A percentile compares a stretch with the other conserved stretches of the same genome.
Conservation (phyloP, 257 asterid species). For the Petunia secreta region DNA sequence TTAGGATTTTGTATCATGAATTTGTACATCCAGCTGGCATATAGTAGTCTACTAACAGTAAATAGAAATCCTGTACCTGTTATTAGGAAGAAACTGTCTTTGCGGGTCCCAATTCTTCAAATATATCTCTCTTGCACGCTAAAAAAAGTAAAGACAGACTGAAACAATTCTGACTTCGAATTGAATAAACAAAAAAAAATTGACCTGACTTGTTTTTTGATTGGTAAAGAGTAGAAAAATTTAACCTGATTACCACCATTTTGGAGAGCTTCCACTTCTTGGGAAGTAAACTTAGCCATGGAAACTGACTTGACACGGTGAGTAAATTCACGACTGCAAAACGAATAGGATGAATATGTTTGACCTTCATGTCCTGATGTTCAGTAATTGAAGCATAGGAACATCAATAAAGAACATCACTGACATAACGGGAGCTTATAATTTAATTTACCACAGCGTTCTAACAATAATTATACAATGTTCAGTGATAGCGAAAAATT, state of each 20-base stretch:
- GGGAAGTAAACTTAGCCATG: conserved; percentile 88
- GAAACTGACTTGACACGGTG: conserved; percentile 99
- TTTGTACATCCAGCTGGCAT: neutral
- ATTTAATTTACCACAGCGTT: neutral
- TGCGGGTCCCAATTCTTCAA: conserved; percentile 77
- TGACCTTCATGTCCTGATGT: conserved; percentile 22
- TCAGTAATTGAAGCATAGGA: conserved; percentile 12
- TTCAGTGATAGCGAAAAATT: neutral
- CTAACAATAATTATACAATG: neutral
- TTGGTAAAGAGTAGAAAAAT: neutral
- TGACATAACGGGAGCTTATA: neutral
- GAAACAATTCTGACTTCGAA: conserved; percentile 8
- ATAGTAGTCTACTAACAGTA: neutral
- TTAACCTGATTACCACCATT: conserved; percentile 95
- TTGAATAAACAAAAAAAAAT: neutral
- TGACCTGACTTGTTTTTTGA: neutral
- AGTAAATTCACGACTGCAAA: conserved; percentile 94
- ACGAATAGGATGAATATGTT: conserved; percentile 29
- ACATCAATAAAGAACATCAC: conserved; percentile 15
- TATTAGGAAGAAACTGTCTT: conserved; percentile 71
- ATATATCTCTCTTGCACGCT: conserved; percentile 92
- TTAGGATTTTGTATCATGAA: conserved; percentile 11
- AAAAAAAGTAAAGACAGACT: conserved; percentile 35
- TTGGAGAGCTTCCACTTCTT: conserved; percentile 96
- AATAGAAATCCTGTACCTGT: conserved; percentile 49